Evolutionary conservation across 495 filamentous ascomycete species (phyloP), one percentile per base, ranked within the genome.

Genomic region (Copromyces sp.): DNA sequence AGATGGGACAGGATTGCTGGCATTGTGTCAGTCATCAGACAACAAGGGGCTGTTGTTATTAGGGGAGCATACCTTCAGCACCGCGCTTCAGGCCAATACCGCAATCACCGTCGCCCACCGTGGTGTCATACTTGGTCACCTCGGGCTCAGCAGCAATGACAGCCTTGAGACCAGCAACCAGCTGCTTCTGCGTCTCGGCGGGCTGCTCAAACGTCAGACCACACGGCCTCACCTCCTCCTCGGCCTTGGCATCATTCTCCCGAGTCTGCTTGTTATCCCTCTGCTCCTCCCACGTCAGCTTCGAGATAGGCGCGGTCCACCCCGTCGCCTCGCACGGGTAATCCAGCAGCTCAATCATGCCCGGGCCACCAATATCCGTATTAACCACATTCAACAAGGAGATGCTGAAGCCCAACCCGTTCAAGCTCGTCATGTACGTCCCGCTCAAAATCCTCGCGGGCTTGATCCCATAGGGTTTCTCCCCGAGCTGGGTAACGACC

Each of bases 31-130:
- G 71, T 40, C 0, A 53, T 14, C 24, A 16, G n/a, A 12, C 40
- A 65, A 16, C 6, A 0, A 9, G 45, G 16, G 38, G 68, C 24
- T 24, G 59, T 35, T 2, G 7, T 65, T 65, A 35, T 1, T 65
- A 41, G 3, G 17, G 35, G n/a, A 29, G 38, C 86, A 78, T 76
- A 89, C 89, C 85, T 86, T 98, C 93, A 40, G 95, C 95, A 32
- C 95, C 95, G 70, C 94, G 88, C 83, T 93, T 93, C 45, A 99
- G 84, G 1, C 94, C 94, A 39, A 94, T 90, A 1, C 95, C 95
- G 80, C 95, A 99, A 82, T 99, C 95, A 53, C 95, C 95, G 80
- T 99, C 95, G 68, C 95, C 95, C 69, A 97, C 94, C 37, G 97
- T 88, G 1, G 93, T 96, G 78, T 99, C 95, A 79, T 90, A 98